These are phyloP conservation scores for Chloranthus sessilifolius DNA, from an alignment of 164 flowering plant species.

Conservation along the genomic window DNA sequence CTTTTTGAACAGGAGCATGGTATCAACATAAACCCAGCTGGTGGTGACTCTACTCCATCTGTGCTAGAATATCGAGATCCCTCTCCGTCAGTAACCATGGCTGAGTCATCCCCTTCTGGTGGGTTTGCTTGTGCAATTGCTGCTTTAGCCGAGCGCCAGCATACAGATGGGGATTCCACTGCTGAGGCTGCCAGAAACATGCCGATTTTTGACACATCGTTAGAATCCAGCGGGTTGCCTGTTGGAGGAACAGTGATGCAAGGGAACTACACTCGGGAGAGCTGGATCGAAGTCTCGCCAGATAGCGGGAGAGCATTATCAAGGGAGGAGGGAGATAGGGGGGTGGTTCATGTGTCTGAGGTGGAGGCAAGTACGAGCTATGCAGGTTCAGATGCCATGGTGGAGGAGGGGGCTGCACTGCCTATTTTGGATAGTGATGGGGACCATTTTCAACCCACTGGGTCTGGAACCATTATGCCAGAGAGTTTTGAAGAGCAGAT, in stretches of 20 bases:
- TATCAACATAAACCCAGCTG: slow-evolving; percentile 21
- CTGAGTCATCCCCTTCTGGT: slow-evolving; percentile 71
- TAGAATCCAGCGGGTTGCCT: slow-evolving; percentile 24
- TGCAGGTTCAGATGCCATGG: slow-evolving; percentile 42
- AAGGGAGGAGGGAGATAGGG: slow-evolving; percentile 42
- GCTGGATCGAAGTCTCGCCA: slow-evolving; percentile 27
- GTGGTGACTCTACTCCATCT: slow-evolving; percentile 29
- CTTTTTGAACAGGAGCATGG: slow-evolving; percentile 45
- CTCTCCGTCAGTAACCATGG: slow-evolving; percentile 27
- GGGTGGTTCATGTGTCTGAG: slow-evolving; percentile 40
- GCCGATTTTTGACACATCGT: slow-evolving; percentile 24
- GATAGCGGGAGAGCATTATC: slow-evolving; percentile 23
- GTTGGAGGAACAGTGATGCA: slow-evolving; percentile 20
- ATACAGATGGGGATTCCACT: slow-evolving; percentile 35
- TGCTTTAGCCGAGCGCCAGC: slow-evolving; percentile 86
- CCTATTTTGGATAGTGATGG: slow-evolving; percentile 24
- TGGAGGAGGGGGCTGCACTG: slow-evolving; percentile 26
- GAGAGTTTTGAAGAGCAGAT: slow-evolving; percentile 95
- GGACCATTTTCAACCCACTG: slow-evolving; percentile 29
- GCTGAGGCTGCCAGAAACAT: slow-evolving; percentile 15
- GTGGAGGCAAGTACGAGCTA: slow-evolving; percentile 69
- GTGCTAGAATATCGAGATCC: slow-evolving; percentile 20
- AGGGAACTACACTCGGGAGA: slow-evolving; percentile 28
- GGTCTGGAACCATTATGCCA: slow-evolving; percentile 44
- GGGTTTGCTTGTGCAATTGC: slow-evolving; percentile 96